A percentile compares a stretch with the other conserved stretches of the same genome.
Conservation (phyloP, 1,139 yeast genomes). For the Suhomyces bolitotheri region DNA sequence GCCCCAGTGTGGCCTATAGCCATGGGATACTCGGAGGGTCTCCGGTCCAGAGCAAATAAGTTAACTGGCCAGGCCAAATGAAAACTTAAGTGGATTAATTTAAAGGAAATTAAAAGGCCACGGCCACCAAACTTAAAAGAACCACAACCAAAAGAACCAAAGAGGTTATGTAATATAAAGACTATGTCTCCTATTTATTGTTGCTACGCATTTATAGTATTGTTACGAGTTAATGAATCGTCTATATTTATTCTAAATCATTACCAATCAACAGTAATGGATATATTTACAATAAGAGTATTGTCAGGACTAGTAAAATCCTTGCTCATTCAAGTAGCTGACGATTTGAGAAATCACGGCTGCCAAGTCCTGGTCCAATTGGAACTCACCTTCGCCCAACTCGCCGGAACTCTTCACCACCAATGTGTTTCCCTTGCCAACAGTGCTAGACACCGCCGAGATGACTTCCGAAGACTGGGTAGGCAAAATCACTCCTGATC, state of each 20-base stretch:
- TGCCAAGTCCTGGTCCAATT: conserved; percentile 42
- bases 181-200: conserved; percentile 1
- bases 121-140: too few species aligned
- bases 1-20: conserved; percentile 86
- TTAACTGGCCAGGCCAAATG: too few species aligned
- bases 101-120: too few species aligned
- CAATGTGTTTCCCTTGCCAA: conserved; percentile 39
- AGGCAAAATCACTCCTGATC: conserved; percentile 83
- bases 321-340: conserved; percentile 72
- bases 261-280: conserved; percentile 2
- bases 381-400: conserved; percentile 18
- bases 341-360: conserved; percentile 71
- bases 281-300: background rate
- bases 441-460: conserved; percentile 46
- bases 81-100: too few species aligned
- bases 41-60: conserved; percentile 62
- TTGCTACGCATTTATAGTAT: conserved; percentile 1
- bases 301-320: conserved; percentile 23
- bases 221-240: conserved; percentile 6
- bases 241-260: conserved; percentile 2
- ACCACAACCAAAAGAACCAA: background rate
- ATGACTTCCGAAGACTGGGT: conserved; percentile 29
- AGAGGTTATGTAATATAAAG: background rate
- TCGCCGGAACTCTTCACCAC: conserved; percentile 12
- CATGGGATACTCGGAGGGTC: conserved; percentile 71